Evolutionary conservation across 371 early-diverging fungal genomes (phyloP), one percentile per base, ranked within the genome.

Genomic region (Mortierella sp.): DNA sequence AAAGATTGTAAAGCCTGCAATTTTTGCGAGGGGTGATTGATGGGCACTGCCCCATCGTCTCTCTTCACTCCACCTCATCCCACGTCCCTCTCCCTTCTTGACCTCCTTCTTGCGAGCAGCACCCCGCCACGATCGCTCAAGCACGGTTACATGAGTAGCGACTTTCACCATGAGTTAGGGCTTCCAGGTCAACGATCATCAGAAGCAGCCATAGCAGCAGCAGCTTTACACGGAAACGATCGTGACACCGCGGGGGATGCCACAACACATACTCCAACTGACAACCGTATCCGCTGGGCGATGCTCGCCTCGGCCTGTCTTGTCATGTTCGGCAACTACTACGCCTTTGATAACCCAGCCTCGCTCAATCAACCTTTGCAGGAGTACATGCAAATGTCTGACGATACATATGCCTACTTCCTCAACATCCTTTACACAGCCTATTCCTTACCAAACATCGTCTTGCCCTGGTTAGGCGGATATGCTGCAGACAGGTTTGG

Each of bases 391-490:
- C 50, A 52, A 12, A 64, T 67, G 66, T 45, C 73, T 18, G 67
- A 81, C 60, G 74, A 72, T 7, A 49, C 54, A 42, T 79, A 71
- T 14, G 67, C 76, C 47, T 69, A 73, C 45, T 72, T 80, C 38
- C 39, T 85, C 50, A 81, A 74, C 51, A 54, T 83, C 23, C 68
- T 87, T 31, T 87, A 86, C 54, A 72, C 88, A 0, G 83, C 86
- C 19, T 91, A 91, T 71, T 83, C 90, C 8, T 58, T 92, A 1
- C 94, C 94, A 16, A 93, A 93, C 71, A 87, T 91, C 28, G 71
- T 89, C 28, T 47, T 85, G 24, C 88, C 90, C 0, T 70, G 84
- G 52, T 13, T 83, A 8, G 88, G 88, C 31, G 89, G 91, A 18
- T 67, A 80, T 26, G 71, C 84, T 8, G 67, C 83, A 9, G 86